Evolutionary conservation across 148 eudicot genomes (phyloP).

Genomic region (Amaranthus palmeri): DNA sequence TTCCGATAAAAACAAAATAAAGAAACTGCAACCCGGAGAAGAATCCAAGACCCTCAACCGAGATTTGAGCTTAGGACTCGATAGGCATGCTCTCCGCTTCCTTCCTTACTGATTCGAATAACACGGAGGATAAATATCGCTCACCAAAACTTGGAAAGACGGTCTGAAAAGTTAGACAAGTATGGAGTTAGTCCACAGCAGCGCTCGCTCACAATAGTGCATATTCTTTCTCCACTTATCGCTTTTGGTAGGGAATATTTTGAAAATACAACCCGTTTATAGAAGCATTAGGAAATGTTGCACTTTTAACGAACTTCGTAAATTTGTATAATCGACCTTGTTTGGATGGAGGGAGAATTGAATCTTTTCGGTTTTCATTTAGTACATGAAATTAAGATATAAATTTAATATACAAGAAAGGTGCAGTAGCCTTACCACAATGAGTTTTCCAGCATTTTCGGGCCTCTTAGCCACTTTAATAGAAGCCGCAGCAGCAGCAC

Average conservation of each 20-base stretch:
- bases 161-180: constrained; percentile 31
- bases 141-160: constrained; percentile 87
- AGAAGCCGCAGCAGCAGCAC: constrained; percentile 91
- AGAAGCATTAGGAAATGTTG: too few species aligned
- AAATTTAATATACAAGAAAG: not conserved
- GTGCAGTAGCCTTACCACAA: constrained; percentile 58
- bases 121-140: constrained; percentile 63
- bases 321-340: too few species aligned
- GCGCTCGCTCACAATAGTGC: not conserved
- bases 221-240: too few species aligned
- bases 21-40: not conserved
- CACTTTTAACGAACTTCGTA: too few species aligned
- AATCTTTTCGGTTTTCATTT: not conserved
- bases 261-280: too few species aligned
- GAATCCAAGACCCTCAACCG: not conserved
- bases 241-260: too few species aligned
- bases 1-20: not conserved
- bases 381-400: not conserved
- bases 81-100: constrained; percentile 58
- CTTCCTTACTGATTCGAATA: constrained; percentile 66
- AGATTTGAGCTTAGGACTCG: constrained; percentile 30
- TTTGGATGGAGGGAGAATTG: too few species aligned
- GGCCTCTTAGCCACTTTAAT: constrained; percentile 78
- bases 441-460: constrained; percentile 86
- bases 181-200: not conserved